Percentiles rank a stretch among this genome's conserved stretches.
These are phyloP conservation scores for Starmerella vaccinii DNA, from an alignment of 805 yeast species.

Conservation along the genomic window DNA sequence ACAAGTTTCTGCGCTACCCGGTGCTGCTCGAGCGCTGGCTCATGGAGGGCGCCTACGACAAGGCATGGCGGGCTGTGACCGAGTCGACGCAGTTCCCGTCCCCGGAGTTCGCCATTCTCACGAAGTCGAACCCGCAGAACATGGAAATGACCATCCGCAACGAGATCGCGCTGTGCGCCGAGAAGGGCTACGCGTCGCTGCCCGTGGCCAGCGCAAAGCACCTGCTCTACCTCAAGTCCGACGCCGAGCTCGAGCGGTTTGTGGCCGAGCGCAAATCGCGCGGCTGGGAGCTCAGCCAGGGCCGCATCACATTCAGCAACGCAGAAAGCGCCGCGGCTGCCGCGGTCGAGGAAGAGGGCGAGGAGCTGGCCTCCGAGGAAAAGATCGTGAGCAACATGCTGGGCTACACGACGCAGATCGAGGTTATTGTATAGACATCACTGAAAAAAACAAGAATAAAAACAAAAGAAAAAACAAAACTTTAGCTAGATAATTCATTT, in stretches of 20 bases:
- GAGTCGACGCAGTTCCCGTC: constrained; percentile 42
- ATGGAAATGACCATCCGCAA: constrained; percentile 68
- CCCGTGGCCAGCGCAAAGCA: constrained; percentile 78
- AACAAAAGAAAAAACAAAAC: too few relatives aligned
- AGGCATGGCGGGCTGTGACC: constrained; percentile 69
- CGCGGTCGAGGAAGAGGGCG: constrained; percentile 29
- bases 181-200: constrained; percentile 60
- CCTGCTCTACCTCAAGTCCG: constrained; percentile 57
- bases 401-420: constrained; percentile 81
- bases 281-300: constrained; percentile 52
- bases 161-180: constrained; percentile 78
- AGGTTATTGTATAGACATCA: constrained; percentile 67
- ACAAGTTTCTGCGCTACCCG: constrained; percentile 68
- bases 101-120: constrained; percentile 69
- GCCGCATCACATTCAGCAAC: constrained; percentile 37
- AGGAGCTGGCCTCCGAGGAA: constrained; percentile 35
- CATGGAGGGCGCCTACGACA: constrained; percentile 93
- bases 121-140: constrained; percentile 38
- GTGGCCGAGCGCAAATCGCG: constrained; percentile 37
- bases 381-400: constrained; percentile 60
- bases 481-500: too few relatives aligned
- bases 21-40: constrained; percentile 83
- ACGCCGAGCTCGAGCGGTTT: constrained; percentile 45
- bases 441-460: too few relatives aligned
- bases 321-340: constrained; percentile 43